phyloP scores from a whole-genome alignment of 176 grass and related monocot genomes.

The Triticum dicoccoides region DNA sequence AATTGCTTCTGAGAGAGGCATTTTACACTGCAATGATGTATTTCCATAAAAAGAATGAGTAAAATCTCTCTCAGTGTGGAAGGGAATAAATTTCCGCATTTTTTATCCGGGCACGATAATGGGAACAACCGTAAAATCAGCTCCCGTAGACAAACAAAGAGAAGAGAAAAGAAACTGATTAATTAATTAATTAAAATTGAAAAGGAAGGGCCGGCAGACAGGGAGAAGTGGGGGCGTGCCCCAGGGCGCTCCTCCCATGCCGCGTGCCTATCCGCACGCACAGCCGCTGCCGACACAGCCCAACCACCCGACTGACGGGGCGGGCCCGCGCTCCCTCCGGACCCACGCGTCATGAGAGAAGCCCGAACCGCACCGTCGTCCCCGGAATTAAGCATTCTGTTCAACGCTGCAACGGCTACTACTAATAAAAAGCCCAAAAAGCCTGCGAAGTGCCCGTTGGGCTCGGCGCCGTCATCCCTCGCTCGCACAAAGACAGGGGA shows the following conservation, averaged over 20 bases:
- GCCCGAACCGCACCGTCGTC: not conserved
- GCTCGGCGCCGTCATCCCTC: slow-evolving; percentile 38
- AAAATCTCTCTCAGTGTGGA: not conserved
- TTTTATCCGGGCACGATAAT: not conserved
- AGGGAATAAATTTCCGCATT: not conserved
- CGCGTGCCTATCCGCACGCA: not conserved
- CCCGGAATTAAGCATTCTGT: not conserved
- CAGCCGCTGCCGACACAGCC: not conserved
- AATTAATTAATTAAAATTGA: not conserved
- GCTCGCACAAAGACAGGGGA: not conserved
- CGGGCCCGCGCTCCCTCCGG: not conserved
- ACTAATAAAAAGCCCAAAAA: not conserved
- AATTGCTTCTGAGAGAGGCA: no score
- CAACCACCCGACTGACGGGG: rapidly evolving
- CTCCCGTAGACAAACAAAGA: not conserved
- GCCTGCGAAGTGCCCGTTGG: slow-evolving; percentile 34
- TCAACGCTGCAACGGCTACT: slow-evolving; percentile 32
- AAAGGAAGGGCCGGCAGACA: not conserved
- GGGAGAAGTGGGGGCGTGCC: slow-evolving; percentile 8
- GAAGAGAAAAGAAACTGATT: not conserved
- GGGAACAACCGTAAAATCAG: not conserved
- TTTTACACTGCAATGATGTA: not conserved
- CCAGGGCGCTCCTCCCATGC: not conserved
- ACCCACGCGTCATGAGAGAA: not conserved
- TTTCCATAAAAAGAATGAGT: not conserved